Percentiles rank a stretch among this genome's conserved stretches.
These are phyloP conservation scores for Candida maesae DNA, from an alignment of 805 yeast species.

Conservation along the genomic window DNA sequence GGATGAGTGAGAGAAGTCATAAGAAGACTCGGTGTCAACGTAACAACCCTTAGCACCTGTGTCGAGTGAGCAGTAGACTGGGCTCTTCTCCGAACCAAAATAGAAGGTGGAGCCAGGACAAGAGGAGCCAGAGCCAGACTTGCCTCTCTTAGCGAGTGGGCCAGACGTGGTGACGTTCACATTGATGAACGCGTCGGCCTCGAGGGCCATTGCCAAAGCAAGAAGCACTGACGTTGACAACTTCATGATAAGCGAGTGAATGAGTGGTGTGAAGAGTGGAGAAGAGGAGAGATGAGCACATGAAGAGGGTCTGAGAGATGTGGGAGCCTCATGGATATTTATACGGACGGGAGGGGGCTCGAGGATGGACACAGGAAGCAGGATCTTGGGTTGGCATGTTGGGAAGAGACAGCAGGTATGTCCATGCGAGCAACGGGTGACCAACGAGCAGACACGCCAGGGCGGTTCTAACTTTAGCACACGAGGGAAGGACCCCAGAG, in stretches of 20 bases:
- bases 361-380: too few species aligned
- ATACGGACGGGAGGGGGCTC: too few species aligned
- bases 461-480: not conserved
- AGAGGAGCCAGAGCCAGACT: not conserved
- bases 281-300: not conserved
- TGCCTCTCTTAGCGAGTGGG: constrained; percentile 7
- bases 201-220: constrained; percentile 6
- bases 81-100: constrained; percentile 8
- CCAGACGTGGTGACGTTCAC: constrained; percentile 7
- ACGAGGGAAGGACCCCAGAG: not conserved
- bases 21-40: constrained; percentile 4
- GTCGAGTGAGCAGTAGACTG: constrained; percentile 11
- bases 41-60: constrained; percentile 7
- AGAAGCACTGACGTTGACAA: constrained; percentile 5
- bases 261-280: not conserved
- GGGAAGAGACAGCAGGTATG: too few species aligned
- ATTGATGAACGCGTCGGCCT: constrained; percentile 9
- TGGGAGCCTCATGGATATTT: too few species aligned
- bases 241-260: constrained; percentile 2
- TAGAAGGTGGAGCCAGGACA: constrained; percentile 13
- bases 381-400: too few species aligned
- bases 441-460: too few species aligned
- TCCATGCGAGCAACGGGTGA: too few species aligned
- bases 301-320: not conserved
- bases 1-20: constrained; percentile 2